Conservation (phyloP, 257 asterid genomes). For the Penstemon newberryi region DNA sequence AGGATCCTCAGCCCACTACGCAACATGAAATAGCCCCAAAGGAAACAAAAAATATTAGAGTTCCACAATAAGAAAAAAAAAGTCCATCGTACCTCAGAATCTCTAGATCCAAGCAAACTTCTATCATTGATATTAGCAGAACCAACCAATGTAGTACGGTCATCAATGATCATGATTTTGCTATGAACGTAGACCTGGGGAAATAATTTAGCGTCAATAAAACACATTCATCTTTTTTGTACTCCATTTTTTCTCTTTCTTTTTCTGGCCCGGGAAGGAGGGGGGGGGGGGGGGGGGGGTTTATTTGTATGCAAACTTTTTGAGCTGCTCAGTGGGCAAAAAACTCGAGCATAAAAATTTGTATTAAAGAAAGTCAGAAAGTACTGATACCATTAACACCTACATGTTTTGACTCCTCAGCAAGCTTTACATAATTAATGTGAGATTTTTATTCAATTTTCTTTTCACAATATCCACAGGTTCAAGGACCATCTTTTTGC, state of each 20-base stretch:
- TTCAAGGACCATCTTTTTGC: not conserved
- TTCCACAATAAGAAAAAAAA: not conserved
- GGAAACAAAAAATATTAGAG: not conserved
- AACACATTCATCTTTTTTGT: not conserved
- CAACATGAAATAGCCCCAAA: constrained; percentile 5
- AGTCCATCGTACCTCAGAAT: constrained; percentile 72
- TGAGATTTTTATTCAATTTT: too few relatives aligned
- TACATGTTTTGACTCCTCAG: too few relatives aligned
- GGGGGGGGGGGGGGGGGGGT: not conserved
- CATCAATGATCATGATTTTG: constrained; percentile 95
- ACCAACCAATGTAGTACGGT: constrained; percentile 68
- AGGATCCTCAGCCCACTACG: not conserved
- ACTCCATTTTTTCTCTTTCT: not conserved
- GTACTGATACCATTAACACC: too few relatives aligned
- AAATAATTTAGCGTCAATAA: constrained; percentile 23
- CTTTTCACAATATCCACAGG: too few relatives aligned
- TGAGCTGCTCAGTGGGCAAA: not conserved
- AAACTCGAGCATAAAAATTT: not conserved
- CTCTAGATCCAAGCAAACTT: constrained; percentile 97
- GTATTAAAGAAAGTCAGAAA: not conserved
- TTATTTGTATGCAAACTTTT: not conserved
- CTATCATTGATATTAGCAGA: constrained; percentile 92
- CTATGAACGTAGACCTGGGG: constrained; percentile 90
- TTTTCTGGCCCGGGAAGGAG: not conserved
- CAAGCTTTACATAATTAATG: too few relatives aligned